Base-by-base conservation (phyloP, 345 rosid genomes). In the Camelina neglecta region DNA sequence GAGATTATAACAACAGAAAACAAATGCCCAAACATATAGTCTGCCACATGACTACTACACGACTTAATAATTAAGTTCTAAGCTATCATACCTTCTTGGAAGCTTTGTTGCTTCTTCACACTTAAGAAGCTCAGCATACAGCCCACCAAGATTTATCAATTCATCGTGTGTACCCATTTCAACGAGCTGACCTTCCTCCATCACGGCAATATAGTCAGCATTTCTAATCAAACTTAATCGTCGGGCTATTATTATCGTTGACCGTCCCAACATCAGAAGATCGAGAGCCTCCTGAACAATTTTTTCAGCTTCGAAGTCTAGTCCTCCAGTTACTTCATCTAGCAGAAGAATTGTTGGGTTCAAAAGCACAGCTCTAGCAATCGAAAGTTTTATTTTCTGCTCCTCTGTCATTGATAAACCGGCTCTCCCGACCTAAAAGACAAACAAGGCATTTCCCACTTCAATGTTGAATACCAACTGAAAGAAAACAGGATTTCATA, bases 161-260 rank as follows among this genome's bases (percentile, higher is more conserved):
- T 93, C 98, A 67, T 93, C 97, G 75, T 93, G 98, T 42, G 98
- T 93, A 53, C 98, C 98, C 91, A 93, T 91, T 84, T 93, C 98
- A 82, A 93, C 89, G 51, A 93, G 98, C 81, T 84, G 97, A 10
- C 98, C 98, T 79, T 93, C 98, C 82, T 93, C 98, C 98, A 93
- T 91, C 71, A 91, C 97, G 38, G 98, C 94, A 65, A 93, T 93
- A 74, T 93, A 93, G 85, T 93, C 96, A 82, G 93, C 94, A 87
- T 93, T 91, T 81, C 83, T 90, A 65, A 93, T 91, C 63, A 93
- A 92, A 82, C 97, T 88, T 76, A 91, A 89, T 47, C 94, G 88
- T 36, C 98, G 88, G 74, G 98, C 98, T 57, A 93, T 93, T 72
- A 93, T 93, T 78, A 93, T 91, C 67, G 98, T 93, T 68, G 98